A percentile compares a stretch with the other conserved stretches of the same genome.
phyloP scores from a whole-genome alignment of 805 yeast species.

The Citeromyces matritensis region DNA sequence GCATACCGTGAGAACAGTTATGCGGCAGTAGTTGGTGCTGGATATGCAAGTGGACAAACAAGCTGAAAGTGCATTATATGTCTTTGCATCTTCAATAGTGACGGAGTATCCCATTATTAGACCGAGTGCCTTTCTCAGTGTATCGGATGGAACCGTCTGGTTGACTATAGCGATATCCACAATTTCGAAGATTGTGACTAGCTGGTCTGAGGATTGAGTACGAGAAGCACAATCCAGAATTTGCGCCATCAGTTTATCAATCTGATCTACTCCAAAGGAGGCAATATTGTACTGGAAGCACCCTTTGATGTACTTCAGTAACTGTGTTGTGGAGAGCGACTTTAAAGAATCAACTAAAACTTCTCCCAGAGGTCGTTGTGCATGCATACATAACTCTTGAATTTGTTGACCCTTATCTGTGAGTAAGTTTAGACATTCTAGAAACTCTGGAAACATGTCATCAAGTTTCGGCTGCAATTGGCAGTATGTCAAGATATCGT shows the following conservation, averaged over 20 bases:
- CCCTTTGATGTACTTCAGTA: conserved; percentile 5
- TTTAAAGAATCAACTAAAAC: conserved; percentile 1
- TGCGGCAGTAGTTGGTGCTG: too few relatives aligned
- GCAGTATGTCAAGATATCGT: conserved; percentile 35
- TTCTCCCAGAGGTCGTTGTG: conserved; percentile 5
- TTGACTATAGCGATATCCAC: too few relatives aligned
- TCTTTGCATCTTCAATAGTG: too few relatives aligned
- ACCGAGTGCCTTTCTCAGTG: too few relatives aligned
- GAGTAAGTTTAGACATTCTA: conserved; percentile 29
- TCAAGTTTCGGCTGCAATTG: conserved; percentile 32
- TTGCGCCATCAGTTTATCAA: conserved; percentile 3
- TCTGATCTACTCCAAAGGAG: conserved; percentile 6
- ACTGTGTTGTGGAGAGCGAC: conserved; percentile 5
- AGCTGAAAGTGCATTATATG: too few relatives aligned
- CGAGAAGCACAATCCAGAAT: conserved; percentile 5
- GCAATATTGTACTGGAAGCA: conserved; percentile 9
- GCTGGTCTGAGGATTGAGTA: too few relatives aligned
- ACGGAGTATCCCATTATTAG: too few relatives aligned
- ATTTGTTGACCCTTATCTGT: conserved; percentile 19
- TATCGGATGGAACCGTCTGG: too few relatives aligned
- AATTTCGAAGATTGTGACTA: too few relatives aligned
- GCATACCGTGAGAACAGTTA: too few relatives aligned
- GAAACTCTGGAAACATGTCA: conserved; percentile 27
- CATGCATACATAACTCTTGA: conserved; percentile 4
- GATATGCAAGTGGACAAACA: too few relatives aligned